Conservation (phyloP, 2,329 filamentous ascomycete species). For the Mycosphaerella sp. region DNA sequence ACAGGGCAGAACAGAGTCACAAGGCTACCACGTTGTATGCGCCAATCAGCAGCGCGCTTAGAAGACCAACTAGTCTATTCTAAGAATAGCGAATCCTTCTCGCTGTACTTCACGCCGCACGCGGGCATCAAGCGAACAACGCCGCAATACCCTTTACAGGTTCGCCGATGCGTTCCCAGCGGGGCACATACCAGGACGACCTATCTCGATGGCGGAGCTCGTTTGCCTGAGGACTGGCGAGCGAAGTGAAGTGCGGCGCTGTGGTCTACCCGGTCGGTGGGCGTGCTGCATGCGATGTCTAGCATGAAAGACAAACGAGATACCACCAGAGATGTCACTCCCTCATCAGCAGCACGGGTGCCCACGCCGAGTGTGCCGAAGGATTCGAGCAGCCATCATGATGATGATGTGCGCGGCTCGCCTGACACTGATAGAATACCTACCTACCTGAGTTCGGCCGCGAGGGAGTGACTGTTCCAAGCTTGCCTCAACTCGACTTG, state of each 20-base stretch:
- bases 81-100: background rate
- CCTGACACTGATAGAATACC: background rate
- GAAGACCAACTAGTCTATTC: background rate
- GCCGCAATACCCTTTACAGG: background rate
- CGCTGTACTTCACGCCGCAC: constrained; percentile 3
- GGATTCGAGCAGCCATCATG: background rate
- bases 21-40: too few relatives aligned
- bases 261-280: constrained; percentile 10
- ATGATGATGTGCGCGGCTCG: background rate
- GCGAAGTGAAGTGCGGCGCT: constrained; percentile 1
- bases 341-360: background rate
- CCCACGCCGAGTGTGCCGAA: background rate
- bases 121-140: background rate
- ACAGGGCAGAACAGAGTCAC: too few relatives aligned
- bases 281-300: background rate
- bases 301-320: constrained; percentile 2
- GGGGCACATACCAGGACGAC: background rate
- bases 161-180: constrained; percentile 5
- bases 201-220: too few relatives aligned
- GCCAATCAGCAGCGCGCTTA: too few relatives aligned
- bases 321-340: constrained; percentile 4
- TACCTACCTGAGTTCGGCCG: background rate
- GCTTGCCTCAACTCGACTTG: background rate
- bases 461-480: background rate
- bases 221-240: background rate